Evolutionary conservation across 2,329 filamentous ascomycete species (phyloP).

Genomic region (Fusarium sororula): DNA sequence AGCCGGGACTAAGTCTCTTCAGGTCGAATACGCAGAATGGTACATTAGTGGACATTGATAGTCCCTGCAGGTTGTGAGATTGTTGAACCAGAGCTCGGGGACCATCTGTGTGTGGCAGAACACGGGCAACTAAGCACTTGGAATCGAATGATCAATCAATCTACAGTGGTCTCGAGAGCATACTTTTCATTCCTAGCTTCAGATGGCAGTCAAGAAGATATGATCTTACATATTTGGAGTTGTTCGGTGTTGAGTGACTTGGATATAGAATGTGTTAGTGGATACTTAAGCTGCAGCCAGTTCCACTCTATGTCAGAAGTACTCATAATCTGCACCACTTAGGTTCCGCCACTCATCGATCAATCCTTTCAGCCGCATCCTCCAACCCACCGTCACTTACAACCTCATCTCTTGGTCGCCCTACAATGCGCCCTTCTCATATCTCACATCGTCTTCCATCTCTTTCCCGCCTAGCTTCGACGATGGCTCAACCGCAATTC

Average conservation of each 20-base stretch:
- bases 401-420: background rate
- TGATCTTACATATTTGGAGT: background rate
- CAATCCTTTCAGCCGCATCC: slow-evolving; percentile 19
- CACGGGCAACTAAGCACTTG: background rate
- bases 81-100: background rate
- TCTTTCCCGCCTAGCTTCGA: slow-evolving; percentile 23
- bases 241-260: background rate
- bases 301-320: background rate
- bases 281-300: background rate
- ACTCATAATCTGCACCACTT: slow-evolving; percentile 14
- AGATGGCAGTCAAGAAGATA: background rate
- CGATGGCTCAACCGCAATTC: slow-evolving; percentile 51
- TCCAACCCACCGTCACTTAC: background rate
- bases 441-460: slow-evolving; percentile 8
- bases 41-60: background rate
- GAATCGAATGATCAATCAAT: background rate
- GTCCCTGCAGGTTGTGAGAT: background rate
- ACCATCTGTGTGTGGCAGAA: background rate
- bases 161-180: too few relatives aligned
- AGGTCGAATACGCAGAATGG: background rate
- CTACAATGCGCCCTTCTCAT: slow-evolving; percentile 26
- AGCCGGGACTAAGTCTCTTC: background rate
- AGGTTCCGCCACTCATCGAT: slow-evolving; percentile 11
- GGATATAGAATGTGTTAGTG: background rate
- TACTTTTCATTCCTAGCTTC: background rate